Evolutionary conservation across 345 rosid species (phyloP), one percentile per base, ranked within the genome.

Genomic region (Boechera divaricarpa): DNA sequence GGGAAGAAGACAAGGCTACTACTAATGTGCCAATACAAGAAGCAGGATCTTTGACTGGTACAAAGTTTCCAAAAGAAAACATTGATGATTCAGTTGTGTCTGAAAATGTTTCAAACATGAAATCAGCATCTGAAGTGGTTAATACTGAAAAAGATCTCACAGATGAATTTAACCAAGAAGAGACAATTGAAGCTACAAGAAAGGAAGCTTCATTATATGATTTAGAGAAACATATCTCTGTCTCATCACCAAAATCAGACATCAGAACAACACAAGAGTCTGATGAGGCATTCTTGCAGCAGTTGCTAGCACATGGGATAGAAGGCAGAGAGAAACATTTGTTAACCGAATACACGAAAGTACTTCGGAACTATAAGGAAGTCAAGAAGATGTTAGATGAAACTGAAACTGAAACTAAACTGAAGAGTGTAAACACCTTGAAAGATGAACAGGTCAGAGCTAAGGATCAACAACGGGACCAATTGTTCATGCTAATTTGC

Each of bases 301-400:
- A 85, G 58, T 44, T 89, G 77, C 85, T 84, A 60, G 41, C 73
- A 65, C 81, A 83, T 67, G 90, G 92, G 12, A 65, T 86, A 74
- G 90, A 85, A 62, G 84, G 89, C 24, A 87, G 87, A 83, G 96
- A 91, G 78, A 87, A 84, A 65, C 67, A 72, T 73, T 67, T 89
- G 29, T 64, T 90, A 54, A 48, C 59, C 0, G 91, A 92, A 57
- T 90, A 95, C 80, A 93, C 96, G 0, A 53, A 85, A 24, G 76
- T 85, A 49, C 90, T 93, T 67, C 81, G 91, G 5, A 93, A 84
- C 80, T 95, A 66, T 28, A 91, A 86, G 83, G 96, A 95, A 62
- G 67, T 78, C 13, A 91, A 88, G 85, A 89, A 84, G 88, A 81
- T 75, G 87, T 85, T 88, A 7, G 32, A 28, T 3, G 91, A 87